Conservation (phyloP, 495 filamentous ascomycete species). For the Hypoxylon trugodes region DNA sequence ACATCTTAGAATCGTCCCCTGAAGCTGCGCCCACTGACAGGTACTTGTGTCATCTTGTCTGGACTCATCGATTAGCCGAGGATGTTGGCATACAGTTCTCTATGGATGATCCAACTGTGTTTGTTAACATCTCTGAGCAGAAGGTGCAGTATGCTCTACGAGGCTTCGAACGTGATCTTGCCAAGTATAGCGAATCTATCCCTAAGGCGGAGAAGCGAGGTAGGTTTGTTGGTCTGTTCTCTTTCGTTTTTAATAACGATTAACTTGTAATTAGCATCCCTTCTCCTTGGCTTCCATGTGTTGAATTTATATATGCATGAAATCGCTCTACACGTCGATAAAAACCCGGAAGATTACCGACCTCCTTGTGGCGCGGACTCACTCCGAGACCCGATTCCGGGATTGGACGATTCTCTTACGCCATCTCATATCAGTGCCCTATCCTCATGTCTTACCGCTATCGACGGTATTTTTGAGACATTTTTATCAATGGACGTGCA, state of each 20-base stretch:
- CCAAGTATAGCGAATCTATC: slow-evolving; percentile 68
- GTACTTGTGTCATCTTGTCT: slow-evolving; percentile 76
- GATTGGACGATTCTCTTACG: slow-evolving; percentile 57
- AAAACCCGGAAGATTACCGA: slow-evolving; percentile 67
- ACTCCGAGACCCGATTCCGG: slow-evolving; percentile 50
- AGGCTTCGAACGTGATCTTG: slow-evolving; percentile 77
- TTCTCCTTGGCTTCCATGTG: slow-evolving; percentile 68
- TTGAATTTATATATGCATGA: slow-evolving; percentile 87
- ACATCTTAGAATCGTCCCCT: slow-evolving; percentile 73
- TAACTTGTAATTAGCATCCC: slow-evolving; percentile 53
- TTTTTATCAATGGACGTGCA: slow-evolving; percentile 69
- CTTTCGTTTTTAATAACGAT: slow-evolving; percentile 5
- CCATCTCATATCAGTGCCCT: slow-evolving; percentile 75
- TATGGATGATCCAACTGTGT: slow-evolving; percentile 74
- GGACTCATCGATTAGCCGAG: slow-evolving; percentile 81
- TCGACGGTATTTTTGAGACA: slow-evolving; percentile 77
- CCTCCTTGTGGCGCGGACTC: slow-evolving; percentile 55
- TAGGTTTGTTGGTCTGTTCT: slow-evolving; percentile 39
- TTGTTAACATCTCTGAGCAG: slow-evolving; percentile 73
- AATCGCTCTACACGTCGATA: slow-evolving; percentile 79
- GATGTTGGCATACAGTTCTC: slow-evolving; percentile 78
- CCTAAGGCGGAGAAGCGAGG: slow-evolving; percentile 57
- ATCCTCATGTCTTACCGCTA: slow-evolving; percentile 72
- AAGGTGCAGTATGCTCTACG: slow-evolving; percentile 78
- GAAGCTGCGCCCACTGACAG: slow-evolving; percentile 77